Base-by-base conservation (phyloP, 768 basidiomycete species). In the Xerocomellus amylosporus region DNA sequence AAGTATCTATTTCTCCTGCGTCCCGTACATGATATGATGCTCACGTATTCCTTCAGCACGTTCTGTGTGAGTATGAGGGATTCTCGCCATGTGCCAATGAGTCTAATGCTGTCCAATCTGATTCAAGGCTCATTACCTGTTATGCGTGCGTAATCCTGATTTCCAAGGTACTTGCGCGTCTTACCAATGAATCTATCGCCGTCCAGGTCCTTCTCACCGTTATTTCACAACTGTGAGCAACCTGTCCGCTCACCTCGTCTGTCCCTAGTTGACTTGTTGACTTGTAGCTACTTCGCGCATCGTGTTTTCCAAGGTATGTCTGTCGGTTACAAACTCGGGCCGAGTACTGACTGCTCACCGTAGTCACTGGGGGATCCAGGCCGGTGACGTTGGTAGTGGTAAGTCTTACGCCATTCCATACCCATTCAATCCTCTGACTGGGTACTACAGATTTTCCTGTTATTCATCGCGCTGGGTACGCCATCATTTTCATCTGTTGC, bases 11-110 rank as follows among this genome's bases (percentile, higher is more conserved):
- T 8, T 0, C 24, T 19, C 9, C 17, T 1, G 15, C 9, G 5
- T 5, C 15, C 5, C 2, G 12, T 22, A 8, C 12, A 34, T 19
- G 34, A 15, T 34, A 6, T 10, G 19, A 33, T 33, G 26, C 49
- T 61, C 40, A 66, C 44, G 3, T 31, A 22, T 48, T 39, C 37
- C 12, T 42, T 5, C 10, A 71, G 69, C 28, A 52, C 66, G 24
- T 71, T 71, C 42, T 72, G 71, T 37, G 69, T 71, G 50, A 64
- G 69, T 67, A 2, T 33, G 10, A n/a, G 12, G 8, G 2, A n/a
- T 36, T 43, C 34, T 39, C 24, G 49, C n/a, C 22, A 34, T 33
- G 8, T 2, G 3, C 13, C 10, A 24, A 15, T 24, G 24, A 12
- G 24, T 26, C 36, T 60, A 31, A 53, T 56, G 46, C 10, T 34